A percentile compares a stretch with the other conserved stretches of the same genome.
Evolutionary conservation across 306 rosid genomes (phyloP).

Genomic region (Vigna radiata): DNA sequence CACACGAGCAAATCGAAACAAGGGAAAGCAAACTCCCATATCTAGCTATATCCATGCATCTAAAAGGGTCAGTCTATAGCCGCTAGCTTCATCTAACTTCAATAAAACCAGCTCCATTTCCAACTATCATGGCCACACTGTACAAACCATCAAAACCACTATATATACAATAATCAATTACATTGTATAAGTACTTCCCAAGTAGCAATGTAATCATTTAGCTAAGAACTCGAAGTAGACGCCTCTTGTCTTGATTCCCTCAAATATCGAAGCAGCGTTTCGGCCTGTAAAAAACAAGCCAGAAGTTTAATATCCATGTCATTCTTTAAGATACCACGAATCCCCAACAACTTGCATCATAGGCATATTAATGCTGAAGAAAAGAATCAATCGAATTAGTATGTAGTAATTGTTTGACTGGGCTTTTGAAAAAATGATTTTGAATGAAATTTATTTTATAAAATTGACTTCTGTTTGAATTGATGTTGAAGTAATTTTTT

Average conservation of each 20-base stretch:
- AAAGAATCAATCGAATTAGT: not conserved
- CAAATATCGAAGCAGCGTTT: slow-evolving; percentile 87
- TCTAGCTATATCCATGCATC: slow-evolving; percentile 72
- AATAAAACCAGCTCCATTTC: slow-evolving; percentile 46
- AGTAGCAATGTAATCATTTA: slow-evolving; percentile 41
- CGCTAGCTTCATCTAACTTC: slow-evolving; percentile 60
- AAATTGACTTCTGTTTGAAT: not conserved
- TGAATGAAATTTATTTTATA: not conserved
- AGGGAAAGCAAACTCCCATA: slow-evolving; percentile 52
- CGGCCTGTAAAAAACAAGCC: slow-evolving; percentile 73
- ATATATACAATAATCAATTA: slow-evolving; percentile 57
- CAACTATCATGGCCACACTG: slow-evolving; percentile 67
- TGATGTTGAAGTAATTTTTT: not conserved
- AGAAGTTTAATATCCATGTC: slow-evolving; percentile 20
- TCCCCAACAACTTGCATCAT: not conserved
- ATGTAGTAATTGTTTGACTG: not conserved
- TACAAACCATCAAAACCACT: slow-evolving; percentile 75
- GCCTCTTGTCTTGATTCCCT: slow-evolving; percentile 97
- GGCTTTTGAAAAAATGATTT: not conserved
- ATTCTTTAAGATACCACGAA: not conserved
- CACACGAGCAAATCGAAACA: slow-evolving; percentile 44
- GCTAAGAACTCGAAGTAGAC: slow-evolving; percentile 69
- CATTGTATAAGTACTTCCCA: slow-evolving; percentile 63
- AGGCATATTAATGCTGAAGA: not conserved
- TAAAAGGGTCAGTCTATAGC: slow-evolving; percentile 66